A percentile compares a stretch with the other conserved stretches of the same genome.
These are phyloP conservation scores for Trametes pubescens DNA, from an alignment of 1,284 basidiomycete genomes.

Conservation along the genomic window DNA sequence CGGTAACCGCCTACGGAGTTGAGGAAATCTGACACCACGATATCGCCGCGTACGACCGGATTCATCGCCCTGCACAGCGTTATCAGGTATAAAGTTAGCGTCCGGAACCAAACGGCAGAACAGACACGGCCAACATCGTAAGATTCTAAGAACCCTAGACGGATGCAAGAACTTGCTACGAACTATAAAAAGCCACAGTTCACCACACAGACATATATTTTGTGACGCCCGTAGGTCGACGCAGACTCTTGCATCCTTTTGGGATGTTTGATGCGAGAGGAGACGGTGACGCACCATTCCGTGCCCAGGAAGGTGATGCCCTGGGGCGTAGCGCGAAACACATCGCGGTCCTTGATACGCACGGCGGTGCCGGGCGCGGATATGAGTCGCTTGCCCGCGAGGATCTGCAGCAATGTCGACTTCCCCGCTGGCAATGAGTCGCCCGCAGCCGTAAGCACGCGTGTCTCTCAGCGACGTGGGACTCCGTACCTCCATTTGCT, in stretches of 20 bases:
- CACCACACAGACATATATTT: too few relatives aligned
- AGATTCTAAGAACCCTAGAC: too few relatives aligned
- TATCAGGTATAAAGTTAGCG: too few relatives aligned
- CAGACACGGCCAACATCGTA: too few relatives aligned
- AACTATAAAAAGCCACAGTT: too few relatives aligned
- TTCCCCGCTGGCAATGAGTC: conserved; percentile 87
- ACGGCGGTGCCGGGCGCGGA: conserved; percentile 66
- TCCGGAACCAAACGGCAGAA: too few relatives aligned
- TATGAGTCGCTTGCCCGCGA: conserved; percentile 92
- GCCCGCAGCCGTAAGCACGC: conserved; percentile 1
- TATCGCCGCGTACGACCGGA: conserved; percentile 93
- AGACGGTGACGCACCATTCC: conserved; percentile 69
- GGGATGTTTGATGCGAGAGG: not conserved
- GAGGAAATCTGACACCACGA: conserved; percentile 88
- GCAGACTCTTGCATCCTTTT: not conserved
- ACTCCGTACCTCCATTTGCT: conserved; percentile 84
- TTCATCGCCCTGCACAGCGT: conserved; percentile 80
- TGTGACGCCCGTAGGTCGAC: too few relatives aligned
- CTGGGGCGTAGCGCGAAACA: conserved; percentile 78
- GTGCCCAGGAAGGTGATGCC: conserved; percentile 93
- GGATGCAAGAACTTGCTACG: too few relatives aligned
- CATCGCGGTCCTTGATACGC: conserved; percentile 81
- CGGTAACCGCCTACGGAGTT: conserved; percentile 97
- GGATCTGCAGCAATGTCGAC: conserved; percentile 92
- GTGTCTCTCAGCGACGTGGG: not conserved